phyloP scores from a whole-genome alignment of 768 basidiomycete genomes.

The Boletales sp. region DNA sequence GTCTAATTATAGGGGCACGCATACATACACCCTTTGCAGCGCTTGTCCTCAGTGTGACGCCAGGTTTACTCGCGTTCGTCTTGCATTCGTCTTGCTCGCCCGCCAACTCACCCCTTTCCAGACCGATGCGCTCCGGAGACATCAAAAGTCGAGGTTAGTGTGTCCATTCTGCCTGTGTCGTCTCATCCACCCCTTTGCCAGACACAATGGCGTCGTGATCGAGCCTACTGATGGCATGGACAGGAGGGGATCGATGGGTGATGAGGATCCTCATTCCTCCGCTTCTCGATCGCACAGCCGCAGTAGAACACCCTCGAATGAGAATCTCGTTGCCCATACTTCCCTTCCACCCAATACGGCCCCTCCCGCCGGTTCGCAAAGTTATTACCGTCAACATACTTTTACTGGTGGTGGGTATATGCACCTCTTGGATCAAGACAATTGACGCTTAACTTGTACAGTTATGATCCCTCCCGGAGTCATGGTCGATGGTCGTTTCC shows the following conservation, averaged over 20 bases:
- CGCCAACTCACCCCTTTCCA: conserved; percentile 27
- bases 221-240: conserved; percentile 39
- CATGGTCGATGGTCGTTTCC: conserved; percentile 41
- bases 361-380: conserved; percentile 39
- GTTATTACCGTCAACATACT: conserved; percentile 68
- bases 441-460: conserved; percentile 16
- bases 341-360: conserved; percentile 34
- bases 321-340: conserved; percentile 31
- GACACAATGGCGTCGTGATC: conserved; percentile 67
- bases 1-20: conserved; percentile 13
- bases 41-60: conserved; percentile 79
- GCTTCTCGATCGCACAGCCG: conserved; percentile 48
- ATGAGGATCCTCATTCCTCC: conserved; percentile 32
- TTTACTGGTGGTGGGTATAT: conserved; percentile 38
- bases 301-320: conserved; percentile 46
- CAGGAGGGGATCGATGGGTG: conserved; percentile 17
- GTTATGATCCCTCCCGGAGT: conserved; percentile 44
- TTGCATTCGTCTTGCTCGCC: conserved; percentile 9
- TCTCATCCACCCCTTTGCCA: conserved; percentile 4
- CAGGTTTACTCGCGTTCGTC: conserved; percentile 70
- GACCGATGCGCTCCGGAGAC: conserved; percentile 80
- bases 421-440: background rate
- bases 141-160: conserved; percentile 72
- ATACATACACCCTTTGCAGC: conserved; percentile 34
- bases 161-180: conserved; percentile 2